Base-by-base conservation (phyloP, 2,329 filamentous ascomycete genomes). In the Epichloe sibirici region DNA sequence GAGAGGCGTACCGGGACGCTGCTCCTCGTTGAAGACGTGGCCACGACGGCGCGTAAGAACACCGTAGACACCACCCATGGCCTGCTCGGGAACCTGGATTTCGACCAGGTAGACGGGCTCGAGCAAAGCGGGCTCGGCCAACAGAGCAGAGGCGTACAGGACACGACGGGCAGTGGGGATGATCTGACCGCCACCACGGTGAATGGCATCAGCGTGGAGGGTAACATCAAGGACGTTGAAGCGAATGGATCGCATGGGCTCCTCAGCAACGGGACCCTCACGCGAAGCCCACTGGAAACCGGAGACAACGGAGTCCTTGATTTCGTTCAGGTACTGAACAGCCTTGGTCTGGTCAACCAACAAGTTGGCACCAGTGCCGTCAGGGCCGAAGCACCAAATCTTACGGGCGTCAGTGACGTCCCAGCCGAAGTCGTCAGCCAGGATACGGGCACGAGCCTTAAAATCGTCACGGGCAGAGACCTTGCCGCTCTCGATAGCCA, bases 221-320 rank as follows among this genome's bases (percentile, higher is more conserved):
- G 93, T 98, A 65, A 98, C 93, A 87, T 98, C 93, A 71, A 96
- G 84, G 73, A 98, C 85, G 86, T 98, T 98, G 83, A 95, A 98
- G 78, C 93, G 89, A 74, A 94, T 75, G 63, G 85, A 85, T 71
- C 93, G 88, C 90, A 98, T 91, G 66, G 93, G 93, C 84, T 98
- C 93, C 78, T 98, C 93, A 65, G 87, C 90, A 70, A 98, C 76
- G 67, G 93, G 93, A 79, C 93, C 93, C 82, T 98, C 93, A 71
- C 91, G 86, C 65, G 88, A 89, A 63, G 93, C 93, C 93, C 93
- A 98, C 77, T 98, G 93, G 90, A 98, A 98, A 85, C 93, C 93
- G 64, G 93, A 97, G 69, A 97, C 90, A 65, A 97, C 86, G 57
- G 91, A 97, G 71, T 98, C 93, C 88, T 98, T 98, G 85, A 98